phyloP scores from a whole-genome alignment of 805 yeast genomes.

The Yamadazyma kitorensis region DNA sequence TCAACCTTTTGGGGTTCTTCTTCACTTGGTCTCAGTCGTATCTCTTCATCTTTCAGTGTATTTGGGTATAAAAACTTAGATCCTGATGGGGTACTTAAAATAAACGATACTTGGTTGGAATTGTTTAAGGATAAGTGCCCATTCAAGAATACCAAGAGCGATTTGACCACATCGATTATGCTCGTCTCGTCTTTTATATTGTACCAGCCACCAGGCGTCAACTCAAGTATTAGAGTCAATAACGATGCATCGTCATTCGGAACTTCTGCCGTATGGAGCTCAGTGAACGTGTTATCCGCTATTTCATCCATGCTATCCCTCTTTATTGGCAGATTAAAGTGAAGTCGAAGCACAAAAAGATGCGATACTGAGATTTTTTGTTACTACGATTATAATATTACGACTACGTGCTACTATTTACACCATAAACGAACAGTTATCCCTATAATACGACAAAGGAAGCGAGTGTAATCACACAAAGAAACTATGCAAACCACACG shows the following conservation, averaged over 20 bases:
- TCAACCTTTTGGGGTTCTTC: slow-evolving; percentile 9
- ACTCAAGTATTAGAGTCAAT: slow-evolving; percentile 72
- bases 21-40: too few relatives aligned
- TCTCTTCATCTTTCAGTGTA: slow-evolving; percentile 17
- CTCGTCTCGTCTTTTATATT: slow-evolving; percentile 44
- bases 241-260: slow-evolving; percentile 61
- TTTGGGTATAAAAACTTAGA: slow-evolving; percentile 71
- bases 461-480: too few relatives aligned
- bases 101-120: slow-evolving; percentile 77
- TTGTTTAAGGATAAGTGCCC: slow-evolving; percentile 85
- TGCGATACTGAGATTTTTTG: too few relatives aligned
- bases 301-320: slow-evolving; percentile 57
- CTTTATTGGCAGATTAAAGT: too few relatives aligned
- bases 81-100: slow-evolving; percentile 71
- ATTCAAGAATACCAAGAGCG: slow-evolving; percentile 74
- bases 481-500: too few relatives aligned
- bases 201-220: slow-evolving; percentile 71
- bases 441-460: too few relatives aligned
- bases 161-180: slow-evolving; percentile 57
- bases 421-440: too few relatives aligned
- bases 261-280: slow-evolving; percentile 22
- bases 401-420: too few relatives aligned
- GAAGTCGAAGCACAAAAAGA: too few relatives aligned
- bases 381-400: too few relatives aligned
- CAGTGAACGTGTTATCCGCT: slow-evolving; percentile 55